Percentiles rank a stretch among this genome's conserved stretches.
Conservation (phyloP, 805 yeast species). For the Zygosaccharomyces kombuchaensis region DNA sequence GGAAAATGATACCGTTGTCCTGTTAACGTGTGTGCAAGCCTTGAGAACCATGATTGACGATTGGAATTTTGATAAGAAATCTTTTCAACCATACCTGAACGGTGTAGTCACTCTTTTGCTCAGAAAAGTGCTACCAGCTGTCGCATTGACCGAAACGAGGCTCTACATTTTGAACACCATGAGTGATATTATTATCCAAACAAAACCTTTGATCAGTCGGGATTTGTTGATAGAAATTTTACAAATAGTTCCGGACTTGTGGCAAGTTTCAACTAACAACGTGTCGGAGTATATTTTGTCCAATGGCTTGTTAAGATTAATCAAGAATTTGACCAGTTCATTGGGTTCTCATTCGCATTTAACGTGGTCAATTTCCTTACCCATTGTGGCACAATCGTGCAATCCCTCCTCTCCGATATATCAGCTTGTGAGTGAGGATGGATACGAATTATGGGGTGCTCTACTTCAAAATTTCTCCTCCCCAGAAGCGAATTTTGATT, state of each 20-base stretch:
- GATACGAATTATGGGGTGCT: conserved; percentile 77
- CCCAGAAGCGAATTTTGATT: conserved; percentile 26
- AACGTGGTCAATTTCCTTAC: conserved; percentile 55
- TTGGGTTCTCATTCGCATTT: conserved; percentile 49
- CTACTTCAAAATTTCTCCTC: conserved; percentile 58
- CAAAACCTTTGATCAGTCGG: conserved; percentile 58
- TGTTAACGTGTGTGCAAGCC: conserved; percentile 67
- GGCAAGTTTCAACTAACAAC: conserved; percentile 54
- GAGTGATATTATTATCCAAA: conserved; percentile 55
- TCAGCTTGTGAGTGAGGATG: conserved; percentile 73
- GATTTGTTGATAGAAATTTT: conserved; percentile 50
- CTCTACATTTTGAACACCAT: conserved; percentile 66
- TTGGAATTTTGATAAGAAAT: conserved; percentile 73
- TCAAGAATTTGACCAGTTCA: conserved; percentile 53
- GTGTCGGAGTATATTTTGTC: conserved; percentile 41
- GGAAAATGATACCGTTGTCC: conserved; percentile 74
- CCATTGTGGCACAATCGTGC: conserved; percentile 59
- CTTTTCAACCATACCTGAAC: conserved; percentile 61
- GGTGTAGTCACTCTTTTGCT: conserved; percentile 48
- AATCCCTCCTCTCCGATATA: conserved; percentile 54
- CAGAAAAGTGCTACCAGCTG: conserved; percentile 42
- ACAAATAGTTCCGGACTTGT: conserved; percentile 60
- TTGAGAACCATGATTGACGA: conserved; percentile 70
- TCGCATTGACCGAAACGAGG: conserved; percentile 69
- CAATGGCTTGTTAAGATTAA: conserved; percentile 49